Percentiles rank a stretch among this genome's conserved stretches.
phyloP scores from a whole-genome alignment of 257 asterid genomes.

The Eucommia ulmoides region DNA sequence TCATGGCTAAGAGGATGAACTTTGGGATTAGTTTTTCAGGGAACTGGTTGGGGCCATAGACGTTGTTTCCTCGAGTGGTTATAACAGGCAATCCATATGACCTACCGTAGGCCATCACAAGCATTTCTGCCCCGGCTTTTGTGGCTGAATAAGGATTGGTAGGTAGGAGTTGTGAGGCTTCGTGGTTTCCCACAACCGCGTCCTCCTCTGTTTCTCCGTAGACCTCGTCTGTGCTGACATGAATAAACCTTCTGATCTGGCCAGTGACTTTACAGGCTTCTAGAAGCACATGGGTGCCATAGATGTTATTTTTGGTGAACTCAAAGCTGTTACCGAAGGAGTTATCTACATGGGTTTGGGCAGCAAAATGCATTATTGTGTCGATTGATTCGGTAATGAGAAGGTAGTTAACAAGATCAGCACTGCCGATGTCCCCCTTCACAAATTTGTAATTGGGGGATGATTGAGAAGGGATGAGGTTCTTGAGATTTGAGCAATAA shows the following conservation, averaged over 20 bases:
- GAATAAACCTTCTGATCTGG: constrained; percentile 87
- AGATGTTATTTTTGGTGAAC: constrained; percentile 93
- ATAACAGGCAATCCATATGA: constrained; percentile 88
- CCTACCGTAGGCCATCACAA: constrained; percentile 95
- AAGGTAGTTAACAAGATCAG: constrained; percentile 93
- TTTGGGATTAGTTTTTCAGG: constrained; percentile 96
- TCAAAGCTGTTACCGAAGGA: constrained; percentile 94
- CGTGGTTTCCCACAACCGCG: constrained; percentile 93
- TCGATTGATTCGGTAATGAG: constrained; percentile 88
- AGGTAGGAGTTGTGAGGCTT: constrained; percentile 94
- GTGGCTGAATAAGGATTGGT: constrained; percentile 96
- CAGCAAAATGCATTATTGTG: constrained; percentile 99
- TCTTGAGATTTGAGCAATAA: constrained; percentile 82
- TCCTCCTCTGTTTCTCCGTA: constrained; percentile 98
- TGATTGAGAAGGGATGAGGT: constrained; percentile 63
- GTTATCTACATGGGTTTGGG: constrained; percentile 94
- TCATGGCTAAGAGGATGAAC: constrained; percentile 86
- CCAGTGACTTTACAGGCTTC: constrained; percentile 99
- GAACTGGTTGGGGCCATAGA: constrained; percentile 89
- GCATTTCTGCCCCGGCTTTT: constrained; percentile 98
- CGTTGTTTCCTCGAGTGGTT: constrained; percentile 86
- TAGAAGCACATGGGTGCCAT: constrained; percentile 90
- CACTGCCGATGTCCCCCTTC: constrained; percentile 90
- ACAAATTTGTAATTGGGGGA: constrained; percentile 84
- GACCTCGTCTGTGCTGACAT: constrained; percentile 98